A percentile compares a stretch with the other conserved stretches of the same genome.
These are phyloP conservation scores for Venustampulla echinocandica DNA, from an alignment of 495 filamentous ascomycete species.

Conservation along the genomic window DNA sequence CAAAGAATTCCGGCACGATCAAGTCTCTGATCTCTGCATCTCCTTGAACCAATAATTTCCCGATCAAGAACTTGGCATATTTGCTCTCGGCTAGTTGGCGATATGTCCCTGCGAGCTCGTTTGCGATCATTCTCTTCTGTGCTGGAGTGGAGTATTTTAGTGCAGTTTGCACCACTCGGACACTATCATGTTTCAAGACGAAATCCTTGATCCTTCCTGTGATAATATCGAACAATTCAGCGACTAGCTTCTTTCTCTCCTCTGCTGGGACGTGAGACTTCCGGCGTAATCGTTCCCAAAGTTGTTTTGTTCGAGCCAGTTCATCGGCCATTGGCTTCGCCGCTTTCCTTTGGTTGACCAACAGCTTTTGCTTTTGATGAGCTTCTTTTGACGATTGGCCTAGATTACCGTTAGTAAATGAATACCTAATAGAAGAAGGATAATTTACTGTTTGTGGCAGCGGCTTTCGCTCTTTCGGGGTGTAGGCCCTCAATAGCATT, in stretches of 20 bases:
- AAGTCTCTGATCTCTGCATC: conserved; percentile 75
- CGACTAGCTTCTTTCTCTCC: conserved; percentile 76
- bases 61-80: conserved; percentile 94
- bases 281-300: conserved; percentile 88
- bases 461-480: conserved; percentile 21
- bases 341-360: conserved; percentile 80
- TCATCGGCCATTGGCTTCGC: conserved; percentile 86
- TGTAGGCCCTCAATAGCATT: conserved; percentile 19
- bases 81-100: conserved; percentile 78
- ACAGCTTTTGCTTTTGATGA: conserved; percentile 84
- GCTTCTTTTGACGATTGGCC: conserved; percentile 63
- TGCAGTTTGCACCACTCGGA: conserved; percentile 88
- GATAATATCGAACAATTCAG: conserved; percentile 83
- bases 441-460: conserved; percentile 17
- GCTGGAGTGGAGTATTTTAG: conserved; percentile 85
- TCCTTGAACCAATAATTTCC: conserved; percentile 85
- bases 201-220: conserved; percentile 87
- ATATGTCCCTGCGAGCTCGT: conserved; percentile 80
- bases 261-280: conserved; percentile 84
- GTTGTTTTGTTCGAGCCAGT: conserved; percentile 82
- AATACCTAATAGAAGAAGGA: background rate
- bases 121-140: conserved; percentile 78
- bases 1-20: conserved; percentile 91
- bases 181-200: conserved; percentile 96
- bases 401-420: conserved; percentile 10